Base-by-base conservation (phyloP, 306 rosid species). In the Fragaria ananassa region DNA sequence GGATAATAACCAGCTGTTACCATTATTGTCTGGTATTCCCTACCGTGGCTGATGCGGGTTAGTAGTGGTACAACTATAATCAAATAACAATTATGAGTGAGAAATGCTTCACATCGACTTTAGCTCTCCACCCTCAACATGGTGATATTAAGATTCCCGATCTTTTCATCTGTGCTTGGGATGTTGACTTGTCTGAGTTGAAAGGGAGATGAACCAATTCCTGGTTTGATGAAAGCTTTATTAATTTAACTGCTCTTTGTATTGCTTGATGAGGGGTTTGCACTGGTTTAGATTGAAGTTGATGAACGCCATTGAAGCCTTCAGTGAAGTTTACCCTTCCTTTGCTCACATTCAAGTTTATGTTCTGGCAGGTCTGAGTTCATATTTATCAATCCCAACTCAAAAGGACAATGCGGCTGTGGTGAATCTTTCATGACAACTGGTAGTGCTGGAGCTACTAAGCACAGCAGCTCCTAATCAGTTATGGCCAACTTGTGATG, bases 371-470 rank as follows among this genome's bases (percentile, higher is more conserved):
- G 97, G 79, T 94, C 97, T 0, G 98, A 94, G 86, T 94, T 94
- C 42, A 80, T 94, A 45, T 94, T 94, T 68, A 82, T 94, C 75
- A 94, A 90, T 80, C 98, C 98, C 54, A 94, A 94, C 78, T 94
- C 98, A 9, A 90, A 91, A 87, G 98, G 97, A 53, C 95, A 94
- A 74, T 91, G 98, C 85, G 98, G 98, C 41, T 39, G 44, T 39
- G 44, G 44, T 39, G 44, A 39, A 5, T 39, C 9, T 39, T 39
- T 39, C 44, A 39, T 94, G 97, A 91, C 97, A 60, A 89, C 87
- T 61, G 14, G 84, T 77, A 76, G 77, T 71, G 39, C 80, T 18
- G 90, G 86, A 61, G 85, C 88, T 72, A 57, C 85, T 15, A 85
- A 90, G 84, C 65, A 82, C 58, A 79, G 84, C 76, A 61, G 85